Percentiles rank a stretch among this genome's conserved stretches.
Evolutionary conservation across 495 filamentous ascomycete genomes (phyloP).

Genomic region (Patellaria atrata): DNA sequence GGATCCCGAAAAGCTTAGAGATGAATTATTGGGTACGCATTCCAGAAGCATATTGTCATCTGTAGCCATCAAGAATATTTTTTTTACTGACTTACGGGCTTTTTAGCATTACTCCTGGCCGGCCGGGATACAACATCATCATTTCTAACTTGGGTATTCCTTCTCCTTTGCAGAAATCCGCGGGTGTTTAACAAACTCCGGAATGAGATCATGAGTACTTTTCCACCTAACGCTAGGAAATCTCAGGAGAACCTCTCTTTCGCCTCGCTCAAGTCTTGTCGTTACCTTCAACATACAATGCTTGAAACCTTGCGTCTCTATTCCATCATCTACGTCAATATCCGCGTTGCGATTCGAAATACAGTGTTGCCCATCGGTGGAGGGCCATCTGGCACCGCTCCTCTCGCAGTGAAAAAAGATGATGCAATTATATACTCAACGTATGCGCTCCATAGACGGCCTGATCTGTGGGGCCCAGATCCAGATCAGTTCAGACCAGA

Average conservation of each 20-base stretch:
- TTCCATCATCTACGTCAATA: conserved; percentile 43
- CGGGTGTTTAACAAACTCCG: conserved; percentile 13
- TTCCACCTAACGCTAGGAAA: conserved; percentile 6
- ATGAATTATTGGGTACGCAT: conserved; percentile 3
- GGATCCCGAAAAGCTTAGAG: conserved; percentile 30
- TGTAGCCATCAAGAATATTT: no score
- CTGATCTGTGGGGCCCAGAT: conserved; percentile 6
- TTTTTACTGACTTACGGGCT: no score
- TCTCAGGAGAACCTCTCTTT: conserved; percentile 7
- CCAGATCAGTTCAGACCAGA: conserved; percentile 16
- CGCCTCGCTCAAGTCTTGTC: conserved; percentile 15
- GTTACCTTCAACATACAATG: conserved; percentile 16
- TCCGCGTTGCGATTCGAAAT: conserved; percentile 35
- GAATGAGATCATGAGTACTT: conserved; percentile 7
- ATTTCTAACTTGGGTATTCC: conserved; percentile 45
- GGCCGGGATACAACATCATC: conserved; percentile 47
- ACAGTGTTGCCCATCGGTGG: conserved; percentile 38
- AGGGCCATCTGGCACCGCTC: conserved; percentile 34
- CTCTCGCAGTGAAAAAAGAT: no score
- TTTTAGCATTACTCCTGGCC: conserved; percentile 37
- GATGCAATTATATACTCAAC: no score
- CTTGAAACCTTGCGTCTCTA: conserved; percentile 34
- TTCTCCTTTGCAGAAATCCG: conserved; percentile 32
- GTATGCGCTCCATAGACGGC: no score
- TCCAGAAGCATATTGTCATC: neutral